These are phyloP conservation scores for Blastobotrys capitulatus DNA, from an alignment of 1,139 yeast species.

Conservation along the genomic window DNA sequence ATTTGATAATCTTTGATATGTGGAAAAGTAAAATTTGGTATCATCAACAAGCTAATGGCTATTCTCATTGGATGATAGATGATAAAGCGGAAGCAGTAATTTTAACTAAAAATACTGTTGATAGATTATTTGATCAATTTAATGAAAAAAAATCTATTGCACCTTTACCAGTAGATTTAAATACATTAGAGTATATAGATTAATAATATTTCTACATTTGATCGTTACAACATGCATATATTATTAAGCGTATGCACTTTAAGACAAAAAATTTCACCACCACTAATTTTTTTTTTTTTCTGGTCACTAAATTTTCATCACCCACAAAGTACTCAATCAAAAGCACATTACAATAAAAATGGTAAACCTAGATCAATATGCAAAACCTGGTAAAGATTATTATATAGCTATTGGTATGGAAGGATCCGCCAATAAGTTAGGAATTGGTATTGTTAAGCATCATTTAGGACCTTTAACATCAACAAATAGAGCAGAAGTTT, in stretches of 20 bases:
- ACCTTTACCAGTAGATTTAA: not conserved
- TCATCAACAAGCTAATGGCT: not conserved
- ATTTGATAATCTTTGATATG: not conserved
- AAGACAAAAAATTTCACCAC: no score
- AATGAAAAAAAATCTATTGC: not conserved
- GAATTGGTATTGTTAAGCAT: constrained; percentile 87
- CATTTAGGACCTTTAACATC: constrained; percentile 38
- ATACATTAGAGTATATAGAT: not conserved
- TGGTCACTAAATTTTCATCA: no score
- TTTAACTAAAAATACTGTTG: not conserved
- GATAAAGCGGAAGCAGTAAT: not conserved
- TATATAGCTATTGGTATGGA: constrained; percentile 79
- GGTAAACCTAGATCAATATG: constrained; percentile 21
- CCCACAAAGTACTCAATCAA: no score
- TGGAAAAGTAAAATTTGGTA: not conserved
- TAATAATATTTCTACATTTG: no score
- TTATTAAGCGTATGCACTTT: no score
- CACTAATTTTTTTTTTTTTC: no score
- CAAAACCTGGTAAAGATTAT: constrained; percentile 22
- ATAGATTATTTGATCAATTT: not conserved
- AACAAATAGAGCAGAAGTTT: constrained; percentile 61
- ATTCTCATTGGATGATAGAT: not conserved
- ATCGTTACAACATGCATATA: no score
- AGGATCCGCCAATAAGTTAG: constrained; percentile 95
- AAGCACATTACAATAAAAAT: not conserved